Base-by-base conservation (phyloP, 306 rosid species). In the Casuarina cunninghamiana region DNA sequence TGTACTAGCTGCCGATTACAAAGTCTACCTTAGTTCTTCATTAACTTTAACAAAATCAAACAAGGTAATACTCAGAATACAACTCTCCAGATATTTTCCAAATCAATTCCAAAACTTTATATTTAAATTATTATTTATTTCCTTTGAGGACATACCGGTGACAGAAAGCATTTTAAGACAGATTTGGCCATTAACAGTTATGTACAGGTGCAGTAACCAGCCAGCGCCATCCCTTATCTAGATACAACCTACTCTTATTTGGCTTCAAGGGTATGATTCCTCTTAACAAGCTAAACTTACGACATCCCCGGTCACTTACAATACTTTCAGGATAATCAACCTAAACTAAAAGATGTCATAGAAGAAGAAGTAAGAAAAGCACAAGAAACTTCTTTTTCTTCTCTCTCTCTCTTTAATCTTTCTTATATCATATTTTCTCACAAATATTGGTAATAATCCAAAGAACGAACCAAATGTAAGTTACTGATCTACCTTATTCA, bases 201-300 rank as follows among this genome's bases (percentile, higher is more conserved):
- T 19, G 26, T 19, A 8, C 65, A 26, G 39, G 65, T 26, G 39
- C 51, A 48, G 51, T 10, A 13, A 8, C 51, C 60, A 17, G 9
- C 60, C 5, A 53, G 32, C 26, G 32, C 12, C 8, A 57, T 21
- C 11, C 38, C 7, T 12, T 1, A 13, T 19, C 62, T 55, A 19
- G 19, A 55, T 10, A 19, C 43, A 35, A 38, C 68, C 68, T 11
- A 61, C 43, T 12, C 7, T 12, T 11, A 37, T 10, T 51, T 61
- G 43, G 43, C 65, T 39, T 66, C 71, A 66, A 41, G 71, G 71
- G 35, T 16, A 66, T 46, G 49, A 66, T 3, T 66, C 50, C n/a
- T 66, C 15, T 32, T 37, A 62, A 11, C 42, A 11, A 61, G 35
- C 2, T 61, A 26, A 26, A 26, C 32, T 26, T 26, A 26, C 32